These are phyloP conservation scores for Mucuna pruriens DNA, from an alignment of 306 rosid species.

Conservation along the genomic window DNA sequence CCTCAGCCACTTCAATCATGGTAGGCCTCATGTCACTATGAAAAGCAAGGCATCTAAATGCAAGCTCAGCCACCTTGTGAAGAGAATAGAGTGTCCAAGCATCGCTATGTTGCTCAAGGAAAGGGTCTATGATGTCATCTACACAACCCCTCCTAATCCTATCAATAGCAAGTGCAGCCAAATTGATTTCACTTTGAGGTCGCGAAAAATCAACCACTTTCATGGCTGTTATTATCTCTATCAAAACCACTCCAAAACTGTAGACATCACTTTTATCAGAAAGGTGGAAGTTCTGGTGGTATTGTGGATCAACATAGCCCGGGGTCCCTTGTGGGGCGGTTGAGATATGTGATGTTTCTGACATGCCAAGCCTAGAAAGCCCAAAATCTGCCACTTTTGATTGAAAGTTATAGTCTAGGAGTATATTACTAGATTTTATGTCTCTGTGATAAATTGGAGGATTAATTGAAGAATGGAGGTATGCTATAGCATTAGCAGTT, in stretches of 20 bases:
- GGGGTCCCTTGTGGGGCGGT: slow-evolving; percentile 99
- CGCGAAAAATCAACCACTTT: slow-evolving; percentile 89
- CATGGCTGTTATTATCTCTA: slow-evolving; percentile 88
- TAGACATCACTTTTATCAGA: slow-evolving; percentile 96
- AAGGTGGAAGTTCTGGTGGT: slow-evolving; percentile 95
- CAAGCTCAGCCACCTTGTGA: slow-evolving; percentile 92
- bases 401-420: slow-evolving; percentile 71
- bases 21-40: slow-evolving; percentile 91
- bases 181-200: slow-evolving; percentile 74
- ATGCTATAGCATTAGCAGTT: slow-evolving; percentile 89
- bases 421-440: slow-evolving; percentile 88
- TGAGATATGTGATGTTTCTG: slow-evolving; percentile 86
- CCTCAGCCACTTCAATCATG: slow-evolving; percentile 95
- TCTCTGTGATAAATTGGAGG: slow-evolving; percentile 98
- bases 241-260: slow-evolving; percentile 89
- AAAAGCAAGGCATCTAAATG: slow-evolving; percentile 95
- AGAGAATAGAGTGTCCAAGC: slow-evolving; percentile 96
- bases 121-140: slow-evolving; percentile 86
- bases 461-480: slow-evolving; percentile 80
- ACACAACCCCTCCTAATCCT: slow-evolving; percentile 77
- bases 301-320: slow-evolving; percentile 94
- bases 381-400: slow-evolving; percentile 99
- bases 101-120: slow-evolving; percentile 82
- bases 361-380: slow-evolving; percentile 92
- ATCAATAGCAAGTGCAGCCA: slow-evolving; percentile 96